These are phyloP conservation scores for Fusarium sp. DNA, from an alignment of 2,329 filamentous ascomycete species.

Conservation along the genomic window DNA sequence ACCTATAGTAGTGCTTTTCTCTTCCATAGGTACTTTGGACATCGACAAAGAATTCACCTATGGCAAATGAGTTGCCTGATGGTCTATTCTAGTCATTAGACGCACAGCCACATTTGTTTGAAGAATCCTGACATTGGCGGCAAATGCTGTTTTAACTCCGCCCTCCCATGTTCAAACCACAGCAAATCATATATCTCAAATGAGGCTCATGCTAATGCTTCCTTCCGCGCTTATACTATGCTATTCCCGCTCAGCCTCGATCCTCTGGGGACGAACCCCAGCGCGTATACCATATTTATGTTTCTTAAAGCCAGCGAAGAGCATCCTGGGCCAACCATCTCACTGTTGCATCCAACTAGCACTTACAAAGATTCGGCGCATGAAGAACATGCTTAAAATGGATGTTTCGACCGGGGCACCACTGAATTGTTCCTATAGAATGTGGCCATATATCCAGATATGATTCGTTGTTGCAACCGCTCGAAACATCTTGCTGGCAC, in stretches of 20 bases:
- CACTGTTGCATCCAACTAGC: conserved; percentile 8
- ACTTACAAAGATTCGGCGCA: conserved; percentile 4
- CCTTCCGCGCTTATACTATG: conserved; percentile 4
- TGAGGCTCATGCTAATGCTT: conserved; percentile 2
- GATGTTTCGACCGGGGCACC: not conserved
- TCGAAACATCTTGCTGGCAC: conserved; percentile 21
- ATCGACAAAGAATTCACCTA: too few species aligned
- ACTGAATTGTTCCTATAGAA: conserved; percentile 8
- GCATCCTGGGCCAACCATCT: conserved; percentile 23
- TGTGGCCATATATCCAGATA: conserved; percentile 9
- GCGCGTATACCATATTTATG: conserved; percentile 3
- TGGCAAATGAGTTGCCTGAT: too few species aligned
- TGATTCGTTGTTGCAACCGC: conserved; percentile 17
- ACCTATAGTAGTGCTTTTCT: too few species aligned
- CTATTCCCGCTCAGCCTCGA: not conserved
- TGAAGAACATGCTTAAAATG: conserved; percentile 16
- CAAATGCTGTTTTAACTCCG: conserved; percentile 4
- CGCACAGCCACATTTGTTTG: conserved; percentile 1
- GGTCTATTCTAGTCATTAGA: too few species aligned
- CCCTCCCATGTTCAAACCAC: not conserved
- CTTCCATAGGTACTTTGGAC: too few species aligned
- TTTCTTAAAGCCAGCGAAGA: conserved; percentile 5
- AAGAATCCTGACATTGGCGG: not conserved
- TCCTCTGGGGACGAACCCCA: not conserved
- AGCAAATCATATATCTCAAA: conserved; percentile 24